Base-by-base conservation (phyloP, 257 asterid genomes). In the Salvia miltiorrhiza region DNA sequence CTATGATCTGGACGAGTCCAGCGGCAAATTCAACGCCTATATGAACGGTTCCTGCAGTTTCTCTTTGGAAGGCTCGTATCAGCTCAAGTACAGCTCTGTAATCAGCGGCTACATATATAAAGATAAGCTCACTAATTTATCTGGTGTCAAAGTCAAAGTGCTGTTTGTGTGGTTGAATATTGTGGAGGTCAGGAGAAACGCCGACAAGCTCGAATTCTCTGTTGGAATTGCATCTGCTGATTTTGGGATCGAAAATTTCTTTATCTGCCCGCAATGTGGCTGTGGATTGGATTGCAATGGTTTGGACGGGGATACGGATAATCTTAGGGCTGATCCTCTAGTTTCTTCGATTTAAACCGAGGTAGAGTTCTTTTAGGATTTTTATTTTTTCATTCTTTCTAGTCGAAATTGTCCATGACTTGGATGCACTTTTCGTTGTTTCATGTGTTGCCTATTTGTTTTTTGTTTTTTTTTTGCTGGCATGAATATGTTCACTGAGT, bases 191-290 rank as follows among this genome's bases (percentile, higher is more conserved):
- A 56, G 69, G 53, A 76, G 82, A 37, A 74, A 70, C 20, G 90
- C 87, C 3, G 88, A 82, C 2, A 67, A 78, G 35, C 87, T 91
- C 37, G 85, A 79, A 21, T 91, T 88, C 20, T 90, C 96, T 5
- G 97, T 90, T 5, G 97, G 97, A 20, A 78, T 88, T 75, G 89
- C 90, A 0, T 90, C 96, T 1, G 97, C 97, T 0, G 84, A 80
- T 7, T 90, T 90, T 64, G 8, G 82, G 2, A 50, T 80, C 2
- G 78, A 85, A 60, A 91, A 91, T 56, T 91, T 91, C 52, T 68
- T 55, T 24, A 49, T 80, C 57, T 76, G 83, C 59, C 97, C 97
- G 0, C 96, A 82, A 63, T 91, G 97, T 67, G 97, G 95, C 5
- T 87, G 96, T 70, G 97, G 96, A 57, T 85, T 91, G 87, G 70